Evolutionary conservation across 768 basidiomycete species (phyloP).

Genomic region (Asterophora lycoperdoides): DNA sequence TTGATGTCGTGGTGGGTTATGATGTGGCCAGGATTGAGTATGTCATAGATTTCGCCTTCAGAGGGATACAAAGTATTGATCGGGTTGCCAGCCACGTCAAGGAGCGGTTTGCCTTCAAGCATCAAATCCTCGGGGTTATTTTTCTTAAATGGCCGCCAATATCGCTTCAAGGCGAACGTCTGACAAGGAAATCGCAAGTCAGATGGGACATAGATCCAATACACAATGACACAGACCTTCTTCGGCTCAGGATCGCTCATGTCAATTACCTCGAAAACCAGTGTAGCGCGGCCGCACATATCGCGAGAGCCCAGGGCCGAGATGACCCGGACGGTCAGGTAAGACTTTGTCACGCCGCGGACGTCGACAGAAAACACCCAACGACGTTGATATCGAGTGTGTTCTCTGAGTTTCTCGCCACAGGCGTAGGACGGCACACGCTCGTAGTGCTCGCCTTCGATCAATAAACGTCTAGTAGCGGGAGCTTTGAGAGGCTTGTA

Average conservation of each 20-base stretch:
- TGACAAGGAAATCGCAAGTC: not conserved
- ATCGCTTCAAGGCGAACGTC: slow-evolving; percentile 4
- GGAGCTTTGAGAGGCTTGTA: not conserved
- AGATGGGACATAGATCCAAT: no score
- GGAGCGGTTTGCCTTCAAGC: not conserved
- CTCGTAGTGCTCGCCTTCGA: not conserved
- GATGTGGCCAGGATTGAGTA: no score
- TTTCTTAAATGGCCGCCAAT: not conserved
- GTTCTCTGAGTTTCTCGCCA: not conserved
- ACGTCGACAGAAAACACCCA: slow-evolving; percentile 2
- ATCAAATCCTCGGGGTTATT: not conserved
- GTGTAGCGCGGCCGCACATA: slow-evolving; percentile 2
- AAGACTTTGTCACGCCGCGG: not conserved
- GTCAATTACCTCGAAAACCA: slow-evolving; percentile 2
- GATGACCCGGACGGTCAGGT: not conserved
- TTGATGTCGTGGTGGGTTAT: no score
- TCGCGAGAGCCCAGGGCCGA: not conserved
- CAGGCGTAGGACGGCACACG: not conserved
- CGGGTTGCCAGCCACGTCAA: no score
- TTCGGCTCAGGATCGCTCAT: not conserved
- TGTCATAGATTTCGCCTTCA: no score
- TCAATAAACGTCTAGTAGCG: no score
- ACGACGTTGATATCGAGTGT: not conserved
- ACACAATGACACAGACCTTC: not conserved
- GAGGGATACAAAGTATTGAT: no score